phyloP scores from a whole-genome alignment of 768 basidiomycete genomes.

The Phallus indusiatus region DNA sequence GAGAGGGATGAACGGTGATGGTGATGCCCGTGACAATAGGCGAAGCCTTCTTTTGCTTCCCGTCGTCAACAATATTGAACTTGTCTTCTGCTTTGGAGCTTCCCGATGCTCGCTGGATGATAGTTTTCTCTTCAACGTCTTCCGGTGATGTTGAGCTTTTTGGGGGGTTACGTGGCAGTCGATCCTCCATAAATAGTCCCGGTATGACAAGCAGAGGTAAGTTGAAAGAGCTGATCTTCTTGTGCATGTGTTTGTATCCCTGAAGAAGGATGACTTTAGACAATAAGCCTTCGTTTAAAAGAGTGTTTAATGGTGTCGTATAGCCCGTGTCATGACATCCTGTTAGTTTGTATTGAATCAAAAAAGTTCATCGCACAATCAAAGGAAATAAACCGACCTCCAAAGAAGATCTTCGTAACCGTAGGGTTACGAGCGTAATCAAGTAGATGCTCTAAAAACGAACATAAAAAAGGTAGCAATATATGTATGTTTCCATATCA shows the following conservation, averaged over 20 bases:
- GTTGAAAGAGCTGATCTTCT: conserved; percentile 32
- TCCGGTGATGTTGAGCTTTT: not conserved
- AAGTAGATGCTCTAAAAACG: conserved; percentile 28
- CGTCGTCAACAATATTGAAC: too few relatives aligned
- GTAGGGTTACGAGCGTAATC: conserved; percentile 43
- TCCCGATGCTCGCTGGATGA: too few relatives aligned
- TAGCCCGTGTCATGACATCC: conserved; percentile 73
- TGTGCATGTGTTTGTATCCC: conserved; percentile 46
- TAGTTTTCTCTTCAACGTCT: not conserved
- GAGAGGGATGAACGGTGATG: too few relatives aligned
- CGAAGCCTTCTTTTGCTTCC: too few relatives aligned
- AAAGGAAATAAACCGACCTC: conserved; percentile 31
- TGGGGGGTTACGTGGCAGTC: conserved; percentile 17
- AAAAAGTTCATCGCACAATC: not conserved
- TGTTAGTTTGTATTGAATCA: conserved; percentile 17
- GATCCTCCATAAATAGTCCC: conserved; percentile 51
- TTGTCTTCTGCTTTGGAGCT: too few relatives aligned
- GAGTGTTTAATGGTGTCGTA: conserved; percentile 48
- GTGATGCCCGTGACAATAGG: too few relatives aligned
- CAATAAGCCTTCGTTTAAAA: conserved; percentile 54
- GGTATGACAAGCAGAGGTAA: conserved; percentile 51
- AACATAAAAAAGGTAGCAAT: not conserved
- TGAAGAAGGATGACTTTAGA: conserved; percentile 57
- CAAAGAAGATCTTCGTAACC: conserved; percentile 58
- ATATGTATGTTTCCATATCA: not conserved